Base-by-base conservation (phyloP, 306 rosid genomes). In the Trifolium repens region DNA sequence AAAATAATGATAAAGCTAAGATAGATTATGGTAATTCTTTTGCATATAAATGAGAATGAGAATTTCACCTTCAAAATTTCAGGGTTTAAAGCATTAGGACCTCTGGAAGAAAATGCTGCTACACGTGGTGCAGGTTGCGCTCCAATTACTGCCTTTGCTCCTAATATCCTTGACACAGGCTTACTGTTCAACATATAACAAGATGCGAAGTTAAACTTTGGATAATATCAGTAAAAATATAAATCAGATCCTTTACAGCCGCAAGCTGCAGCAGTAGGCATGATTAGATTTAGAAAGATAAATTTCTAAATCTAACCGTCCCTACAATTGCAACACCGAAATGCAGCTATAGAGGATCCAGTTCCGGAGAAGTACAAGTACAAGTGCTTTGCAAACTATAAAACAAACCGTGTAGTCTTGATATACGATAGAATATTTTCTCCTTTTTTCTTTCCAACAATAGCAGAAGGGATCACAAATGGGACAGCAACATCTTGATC, bases 71-170 rank as follows among this genome's bases (percentile, higher is more conserved):
- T 91, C 88, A 91, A 71, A 76, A 91, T 91, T 84, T 89, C 96
- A 2, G 96, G 96, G 62, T 89, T 91, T 83, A 91, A 77, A 63
- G 89, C 81, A 79, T 88, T 91, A 67, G 97, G 97, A 27, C 97
- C 97, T 80, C 69, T 89, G 9, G 97, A 89, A 76, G 97, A 91
- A 85, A 91, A 91, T 61, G 91, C 73, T 50, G 97, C 80, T 43
- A 91, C 93, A 12, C 93, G 91, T 9, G 97, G 97, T 65, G 97
- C 97, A 53, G 93, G 91, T 77, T 83, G 74, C 27, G 85, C 72
- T 69, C 96, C 97, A 64, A 91, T 67, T 17, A 82, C 73, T 4
- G 96, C 85, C 83, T 88, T 91, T 77, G 97, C 89, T 59, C 83
- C 65, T 15, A 85, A 84, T 72, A 91, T 88, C 78, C 81, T 86